Base-by-base conservation (phyloP, 1,284 basidiomycete species). In the Ganoderma lucidum region DNA sequence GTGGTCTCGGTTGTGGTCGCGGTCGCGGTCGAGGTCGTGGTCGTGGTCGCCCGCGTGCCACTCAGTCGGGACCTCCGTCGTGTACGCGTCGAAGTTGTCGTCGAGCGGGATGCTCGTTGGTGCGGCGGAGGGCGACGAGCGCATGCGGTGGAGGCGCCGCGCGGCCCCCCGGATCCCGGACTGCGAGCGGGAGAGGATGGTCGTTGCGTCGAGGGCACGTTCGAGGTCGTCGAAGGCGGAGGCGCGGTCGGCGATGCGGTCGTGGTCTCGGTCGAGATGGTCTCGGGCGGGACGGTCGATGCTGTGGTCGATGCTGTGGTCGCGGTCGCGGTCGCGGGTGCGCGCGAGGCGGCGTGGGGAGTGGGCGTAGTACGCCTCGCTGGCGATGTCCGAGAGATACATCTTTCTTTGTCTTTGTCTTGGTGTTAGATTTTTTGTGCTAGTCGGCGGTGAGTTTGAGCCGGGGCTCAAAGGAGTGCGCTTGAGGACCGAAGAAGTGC, bases 51-150 rank as follows among this genome's bases (percentile, higher is more conserved):
- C 64, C 37, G 66, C 66, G 59, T 73, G 73, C 78, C 79, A 80
- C 71, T 78, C 79, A 61, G 75, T 77, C 53, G 77, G 80, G 63
- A 76, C 75, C 63, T 79, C 80, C 48, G 77, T 79, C 12, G 82
- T 84, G 64, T 79, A 72, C 39, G 81, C 81, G 75, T 84, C 83
- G 71, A 84, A 84, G 71, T 80, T 80, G 68, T 83, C 82, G 62
- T 80, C 80, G 48, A 83, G 78, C 19, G 81, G 80, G 59, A 79
- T 76, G 60, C 79, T 82, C 28, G 81, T 82, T 4, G 78, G 79
- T 10, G 82, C 78, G 8, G 79, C 76, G 56, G 80, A 77, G 17
- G 78, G 74, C 39, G 69, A 53, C 30, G 63, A 28, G 55, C 48
- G 37, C 41, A 62, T 35, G 62, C 59, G 67, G 65, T 51, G 44